A percentile compares a stretch with the other conserved stretches of the same genome.
These are phyloP conservation scores for Metschnikowia koreensis DNA, from an alignment of 805 yeast species.

Conservation along the genomic window DNA sequence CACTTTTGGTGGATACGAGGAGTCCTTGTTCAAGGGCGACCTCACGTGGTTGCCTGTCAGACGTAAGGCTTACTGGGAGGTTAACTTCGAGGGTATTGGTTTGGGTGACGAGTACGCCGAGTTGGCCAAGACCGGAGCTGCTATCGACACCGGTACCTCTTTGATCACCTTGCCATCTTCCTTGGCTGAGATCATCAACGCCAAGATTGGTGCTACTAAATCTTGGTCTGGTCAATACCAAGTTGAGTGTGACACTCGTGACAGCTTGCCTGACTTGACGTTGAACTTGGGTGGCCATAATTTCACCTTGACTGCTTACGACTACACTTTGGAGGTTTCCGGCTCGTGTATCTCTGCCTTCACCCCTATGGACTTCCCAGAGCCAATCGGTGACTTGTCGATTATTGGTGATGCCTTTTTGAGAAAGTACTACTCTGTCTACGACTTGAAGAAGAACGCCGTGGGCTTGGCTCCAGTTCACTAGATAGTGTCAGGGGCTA, in stretches of 20 bases:
- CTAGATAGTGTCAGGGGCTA: conserved; percentile 5
- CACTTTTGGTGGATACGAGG: conserved; percentile 92
- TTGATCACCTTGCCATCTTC: conserved; percentile 93
- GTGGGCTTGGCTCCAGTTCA: conserved; percentile 88
- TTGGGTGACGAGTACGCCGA: conserved; percentile 90
- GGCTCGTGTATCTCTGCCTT: conserved; percentile 96
- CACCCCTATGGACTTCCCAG: conserved; percentile 97
- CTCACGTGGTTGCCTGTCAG: conserved; percentile 96
- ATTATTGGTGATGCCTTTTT: conserved; percentile 97
- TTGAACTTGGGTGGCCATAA: conserved; percentile 86
- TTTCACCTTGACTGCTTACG: conserved; percentile 85
- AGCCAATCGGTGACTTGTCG: conserved; percentile 94
- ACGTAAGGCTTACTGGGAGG: conserved; percentile 99
- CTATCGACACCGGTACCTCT: conserved; percentile 98
- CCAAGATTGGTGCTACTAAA: conserved; percentile 96
- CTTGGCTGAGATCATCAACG: conserved; percentile 89
- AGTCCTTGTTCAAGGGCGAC: conserved; percentile 72
- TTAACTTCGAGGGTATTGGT: conserved; percentile 83
- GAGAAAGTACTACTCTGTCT: conserved; percentile 90
- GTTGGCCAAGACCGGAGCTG: conserved; percentile 85
- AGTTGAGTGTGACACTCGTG: conserved; percentile 86
- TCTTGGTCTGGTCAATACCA: conserved; percentile 97
- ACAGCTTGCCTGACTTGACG: conserved; percentile 83
- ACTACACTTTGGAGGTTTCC: conserved; percentile 89
- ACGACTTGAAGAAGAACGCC: conserved; percentile 85